Conservation (phyloP, 2,329 filamentous ascomycete genomes). For the Ophiostoma quercus region DNA sequence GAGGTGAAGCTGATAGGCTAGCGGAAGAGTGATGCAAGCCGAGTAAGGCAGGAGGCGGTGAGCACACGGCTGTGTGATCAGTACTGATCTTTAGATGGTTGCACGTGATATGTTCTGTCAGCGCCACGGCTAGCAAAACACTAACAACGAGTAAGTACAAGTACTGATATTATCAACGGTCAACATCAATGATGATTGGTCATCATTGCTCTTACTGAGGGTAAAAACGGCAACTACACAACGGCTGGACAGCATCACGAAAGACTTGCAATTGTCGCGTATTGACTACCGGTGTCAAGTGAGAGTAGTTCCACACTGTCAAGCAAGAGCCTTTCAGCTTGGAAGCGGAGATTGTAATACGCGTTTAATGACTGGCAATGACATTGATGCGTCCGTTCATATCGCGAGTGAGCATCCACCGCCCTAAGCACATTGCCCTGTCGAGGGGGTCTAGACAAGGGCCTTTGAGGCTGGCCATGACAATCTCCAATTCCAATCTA, state of each 20-base stretch:
- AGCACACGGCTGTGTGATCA: background rate
- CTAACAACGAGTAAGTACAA: background rate
- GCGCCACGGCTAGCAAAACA: background rate
- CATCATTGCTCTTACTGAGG: background rate
- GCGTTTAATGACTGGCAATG: background rate
- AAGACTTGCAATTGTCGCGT: no score
- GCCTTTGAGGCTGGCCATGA: background rate
- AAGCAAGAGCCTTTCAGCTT: background rate
- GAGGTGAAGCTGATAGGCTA: constrained; percentile 8
- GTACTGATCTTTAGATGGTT: background rate
- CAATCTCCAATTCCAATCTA: background rate
- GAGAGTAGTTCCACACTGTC: background rate
- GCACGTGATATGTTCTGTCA: background rate
- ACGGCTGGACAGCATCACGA: background rate
- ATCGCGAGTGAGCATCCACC: background rate
- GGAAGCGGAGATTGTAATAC: background rate
- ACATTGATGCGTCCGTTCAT: background rate
- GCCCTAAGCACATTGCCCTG: background rate
- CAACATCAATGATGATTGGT: background rate
- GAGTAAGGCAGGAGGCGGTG: constrained; percentile 1
- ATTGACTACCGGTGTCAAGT: background rate
- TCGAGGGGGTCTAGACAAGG: background rate
- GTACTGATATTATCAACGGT: background rate
- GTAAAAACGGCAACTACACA: background rate
- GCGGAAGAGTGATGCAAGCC: background rate